These are phyloP conservation scores for Immersiporthe knoxdaviesiana DNA, from an alignment of 2,329 filamentous ascomycete species.

Conservation along the genomic window DNA sequence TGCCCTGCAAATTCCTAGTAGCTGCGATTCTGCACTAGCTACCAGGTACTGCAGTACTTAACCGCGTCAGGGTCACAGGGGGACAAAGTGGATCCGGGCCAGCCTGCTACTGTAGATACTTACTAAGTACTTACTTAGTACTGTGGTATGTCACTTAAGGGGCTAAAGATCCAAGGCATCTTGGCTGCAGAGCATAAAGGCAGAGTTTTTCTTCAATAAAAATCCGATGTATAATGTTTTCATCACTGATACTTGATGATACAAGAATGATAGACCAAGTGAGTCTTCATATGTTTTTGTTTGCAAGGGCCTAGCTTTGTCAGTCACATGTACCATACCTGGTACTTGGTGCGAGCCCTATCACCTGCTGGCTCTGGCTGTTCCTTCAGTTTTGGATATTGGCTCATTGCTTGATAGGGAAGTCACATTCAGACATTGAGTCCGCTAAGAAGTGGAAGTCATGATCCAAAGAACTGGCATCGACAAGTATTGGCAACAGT, in stretches of 20 bases:
- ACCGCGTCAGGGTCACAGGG: neutral
- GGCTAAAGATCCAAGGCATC: neutral
- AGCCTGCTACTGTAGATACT: neutral
- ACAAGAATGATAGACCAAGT: neutral
- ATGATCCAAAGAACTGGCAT: neutral
- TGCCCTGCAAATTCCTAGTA: conserved; percentile 20
- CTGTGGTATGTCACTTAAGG: neutral
- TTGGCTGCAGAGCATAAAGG: neutral
- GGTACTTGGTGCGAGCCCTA: neutral
- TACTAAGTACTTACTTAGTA: too few relatives aligned
- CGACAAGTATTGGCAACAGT: neutral
- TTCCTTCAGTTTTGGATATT: neutral
- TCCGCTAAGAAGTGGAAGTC: neutral
- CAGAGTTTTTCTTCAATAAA: neutral
- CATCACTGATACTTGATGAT: neutral
- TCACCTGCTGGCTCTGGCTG: neutral
- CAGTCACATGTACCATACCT: neutral
- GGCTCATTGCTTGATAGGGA: neutral
- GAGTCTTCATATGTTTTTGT: neutral
- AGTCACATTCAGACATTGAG: neutral
- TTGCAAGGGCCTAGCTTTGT: neutral
- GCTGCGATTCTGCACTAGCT: conserved; percentile 13
- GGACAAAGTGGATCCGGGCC: neutral
- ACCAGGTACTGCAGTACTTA: neutral
- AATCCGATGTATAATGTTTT: neutral